Conservation (phyloP, 441 rosid species). For the Populus trichocarpa region DNA sequence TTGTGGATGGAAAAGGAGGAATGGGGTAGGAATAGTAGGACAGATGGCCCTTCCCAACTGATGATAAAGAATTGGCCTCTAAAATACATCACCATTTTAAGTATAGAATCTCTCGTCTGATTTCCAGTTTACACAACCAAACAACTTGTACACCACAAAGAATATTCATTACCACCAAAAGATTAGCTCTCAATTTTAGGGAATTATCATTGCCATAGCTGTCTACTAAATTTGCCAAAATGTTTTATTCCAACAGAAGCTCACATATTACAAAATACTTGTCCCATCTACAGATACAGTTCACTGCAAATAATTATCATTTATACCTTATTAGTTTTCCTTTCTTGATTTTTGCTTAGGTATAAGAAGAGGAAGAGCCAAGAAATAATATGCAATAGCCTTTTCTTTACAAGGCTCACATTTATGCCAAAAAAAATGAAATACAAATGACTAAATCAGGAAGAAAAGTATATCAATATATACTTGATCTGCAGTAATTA, state of each 20-base stretch:
- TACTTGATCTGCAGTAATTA: conserved; percentile 87
- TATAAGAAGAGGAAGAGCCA: no score
- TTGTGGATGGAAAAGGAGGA: not conserved
- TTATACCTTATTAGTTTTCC: not conserved
- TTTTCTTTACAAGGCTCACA: not conserved
- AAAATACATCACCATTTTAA: not conserved
- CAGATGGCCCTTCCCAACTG: not conserved
- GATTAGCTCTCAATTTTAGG: not conserved
- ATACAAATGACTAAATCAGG: conserved; percentile 14
- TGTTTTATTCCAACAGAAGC: not conserved
- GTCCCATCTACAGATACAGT: not conserved
- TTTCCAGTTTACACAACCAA: not conserved
- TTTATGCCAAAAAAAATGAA: not conserved
- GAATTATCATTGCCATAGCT: not conserved
- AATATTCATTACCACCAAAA: not conserved
- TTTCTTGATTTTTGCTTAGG: not conserved
- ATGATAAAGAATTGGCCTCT: not conserved
- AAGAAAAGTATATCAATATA: conserved; percentile 21
- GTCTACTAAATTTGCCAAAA: not conserved
- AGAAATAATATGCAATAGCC: not conserved
- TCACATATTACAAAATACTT: not conserved
- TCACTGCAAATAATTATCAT: not conserved
- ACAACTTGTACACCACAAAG: not conserved
- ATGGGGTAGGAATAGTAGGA: not conserved
- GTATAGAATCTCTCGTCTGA: not conserved